These are phyloP conservation scores for Aphanomyces cochlioides DNA, from an alignment of 352 stramenopile genomes.

Conservation along the genomic window DNA sequence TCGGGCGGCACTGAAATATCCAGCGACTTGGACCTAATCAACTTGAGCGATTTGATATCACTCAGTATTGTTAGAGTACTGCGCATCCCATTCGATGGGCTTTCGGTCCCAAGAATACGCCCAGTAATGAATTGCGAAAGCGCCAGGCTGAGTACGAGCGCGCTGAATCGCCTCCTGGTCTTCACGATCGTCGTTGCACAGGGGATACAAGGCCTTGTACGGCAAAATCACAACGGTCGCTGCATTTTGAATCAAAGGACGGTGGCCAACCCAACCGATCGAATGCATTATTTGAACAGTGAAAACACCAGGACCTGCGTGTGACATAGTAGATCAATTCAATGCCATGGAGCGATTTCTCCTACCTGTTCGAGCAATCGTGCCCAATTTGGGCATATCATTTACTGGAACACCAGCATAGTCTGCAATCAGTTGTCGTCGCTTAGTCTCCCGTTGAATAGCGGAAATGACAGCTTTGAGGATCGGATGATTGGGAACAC, in stretches of 20 bases:
- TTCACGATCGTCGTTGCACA: background rate
- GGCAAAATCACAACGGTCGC: background rate
- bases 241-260: too few species aligned
- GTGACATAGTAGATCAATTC: background rate
- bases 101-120: background rate
- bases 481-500: background rate
- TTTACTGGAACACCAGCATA: background rate
- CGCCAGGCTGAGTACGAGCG: background rate
- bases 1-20: too few species aligned
- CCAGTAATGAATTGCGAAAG: slow-evolving; percentile 1
- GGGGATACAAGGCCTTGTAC: background rate
- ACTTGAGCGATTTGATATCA: too few species aligned
- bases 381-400: background rate
- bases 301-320: background rate
- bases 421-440: background rate
- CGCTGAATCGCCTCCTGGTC: background rate
- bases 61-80: too few species aligned
- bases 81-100: too few species aligned
- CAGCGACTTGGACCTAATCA: too few species aligned
- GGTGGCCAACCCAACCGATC: too few species aligned
- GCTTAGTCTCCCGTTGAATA: background rate
- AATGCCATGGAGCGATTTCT: background rate
- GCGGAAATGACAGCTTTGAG: background rate
- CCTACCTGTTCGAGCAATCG: background rate
- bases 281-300: background rate